Conservation (phyloP, 2,329 filamentous ascomycete genomes). For the Achaetomium macrosporum region DNA sequence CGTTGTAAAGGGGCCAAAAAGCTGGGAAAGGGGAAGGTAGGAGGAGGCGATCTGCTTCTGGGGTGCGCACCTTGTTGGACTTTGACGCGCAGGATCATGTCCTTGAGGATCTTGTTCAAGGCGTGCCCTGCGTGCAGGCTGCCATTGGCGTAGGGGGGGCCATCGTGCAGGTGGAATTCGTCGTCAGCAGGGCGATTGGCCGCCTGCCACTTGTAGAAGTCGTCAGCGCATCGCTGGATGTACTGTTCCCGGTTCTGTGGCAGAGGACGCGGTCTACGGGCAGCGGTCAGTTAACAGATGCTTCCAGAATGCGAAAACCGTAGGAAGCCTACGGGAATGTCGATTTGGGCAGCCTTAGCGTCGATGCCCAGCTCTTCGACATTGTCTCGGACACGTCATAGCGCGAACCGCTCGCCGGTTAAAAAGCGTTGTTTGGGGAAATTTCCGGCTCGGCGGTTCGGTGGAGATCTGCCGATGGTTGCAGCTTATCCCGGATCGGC, state of each 20-base stretch:
- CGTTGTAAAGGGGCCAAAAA: neutral
- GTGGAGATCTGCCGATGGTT: slow-evolving; percentile 1
- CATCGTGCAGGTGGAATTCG: slow-evolving; percentile 84
- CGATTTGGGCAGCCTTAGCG: slow-evolving; percentile 68
- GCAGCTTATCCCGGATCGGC: neutral
- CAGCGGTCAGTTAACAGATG: slow-evolving; percentile 13
- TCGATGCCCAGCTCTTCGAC: slow-evolving; percentile 64
- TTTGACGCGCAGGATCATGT: slow-evolving; percentile 80
- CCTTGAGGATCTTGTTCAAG: slow-evolving; percentile 94
- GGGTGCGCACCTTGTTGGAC: slow-evolving; percentile 56
- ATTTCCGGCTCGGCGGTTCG: slow-evolving; percentile 10
- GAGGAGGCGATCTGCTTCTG: neutral
- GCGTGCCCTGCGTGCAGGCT: slow-evolving; percentile 88
- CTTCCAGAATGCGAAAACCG: neutral
- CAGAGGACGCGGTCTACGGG: slow-evolving; percentile 45
- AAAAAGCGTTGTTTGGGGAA: slow-evolving; percentile 3
- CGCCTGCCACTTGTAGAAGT: slow-evolving; percentile 84
- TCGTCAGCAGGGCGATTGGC: slow-evolving; percentile 45
- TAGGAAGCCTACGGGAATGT: slow-evolving; percentile 55
- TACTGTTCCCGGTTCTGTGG: slow-evolving; percentile 49
- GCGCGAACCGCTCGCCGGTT: neutral
- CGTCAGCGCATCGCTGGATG: slow-evolving; percentile 73
- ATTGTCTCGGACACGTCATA: slow-evolving; percentile 30
- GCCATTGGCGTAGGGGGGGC: slow-evolving; percentile 94
- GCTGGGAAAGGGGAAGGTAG: neutral